A percentile compares a stretch with the other conserved stretches of the same genome.
phyloP scores from a whole-genome alignment of 108 stramenopile genomes.

The Cyclotella sp. region DNA sequence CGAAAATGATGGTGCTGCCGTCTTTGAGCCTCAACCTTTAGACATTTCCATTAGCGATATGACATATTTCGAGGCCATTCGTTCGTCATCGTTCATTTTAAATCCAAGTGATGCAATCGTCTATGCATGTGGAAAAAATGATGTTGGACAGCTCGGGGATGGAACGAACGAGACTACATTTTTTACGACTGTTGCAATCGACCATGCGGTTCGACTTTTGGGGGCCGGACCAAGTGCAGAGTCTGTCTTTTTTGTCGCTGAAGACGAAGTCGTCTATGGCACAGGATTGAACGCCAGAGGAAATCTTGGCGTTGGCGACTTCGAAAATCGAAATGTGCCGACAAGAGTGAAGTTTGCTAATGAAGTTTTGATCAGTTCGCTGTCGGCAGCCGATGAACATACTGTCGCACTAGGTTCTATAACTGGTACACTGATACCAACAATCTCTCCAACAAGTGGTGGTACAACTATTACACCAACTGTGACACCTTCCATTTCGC shows the following conservation, averaged over 20 bases:
- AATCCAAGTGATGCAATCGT: conserved; percentile 35
- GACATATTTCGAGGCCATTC: conserved; percentile 22
- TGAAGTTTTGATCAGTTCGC: conserved; percentile 2
- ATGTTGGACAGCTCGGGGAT: conserved; percentile 45
- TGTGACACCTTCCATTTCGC: conserved; percentile 9
- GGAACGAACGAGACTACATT: conserved; percentile 27
- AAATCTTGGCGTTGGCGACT: conserved; percentile 25
- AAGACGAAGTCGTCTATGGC: conserved; percentile 20
- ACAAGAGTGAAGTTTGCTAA: conserved; percentile 9
- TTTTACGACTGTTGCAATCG: conserved; percentile 3
- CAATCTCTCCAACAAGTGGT: conserved; percentile 6
- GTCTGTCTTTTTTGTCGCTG: conserved; percentile 29
- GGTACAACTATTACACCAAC: conserved; percentile 2
- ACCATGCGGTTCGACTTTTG: conserved; percentile 10
- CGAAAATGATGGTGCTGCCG: conserved; percentile 21
- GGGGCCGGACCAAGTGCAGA: conserved; percentile 34
- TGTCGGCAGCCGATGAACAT: conserved; percentile 20
- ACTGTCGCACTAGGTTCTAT: conserved; percentile 22
- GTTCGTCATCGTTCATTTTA: conserved; percentile 36
- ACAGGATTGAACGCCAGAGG: conserved; percentile 24
- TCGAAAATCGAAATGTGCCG: conserved; percentile 7
- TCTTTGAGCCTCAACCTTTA: conserved; percentile 16
- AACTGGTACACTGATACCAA: conserved; percentile 8
- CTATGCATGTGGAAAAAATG: conserved; percentile 51
- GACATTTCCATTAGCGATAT: conserved; percentile 15